phyloP scores from a whole-genome alignment of 495 filamentous ascomycete species.

The Aspergillus heteromorphus region DNA sequence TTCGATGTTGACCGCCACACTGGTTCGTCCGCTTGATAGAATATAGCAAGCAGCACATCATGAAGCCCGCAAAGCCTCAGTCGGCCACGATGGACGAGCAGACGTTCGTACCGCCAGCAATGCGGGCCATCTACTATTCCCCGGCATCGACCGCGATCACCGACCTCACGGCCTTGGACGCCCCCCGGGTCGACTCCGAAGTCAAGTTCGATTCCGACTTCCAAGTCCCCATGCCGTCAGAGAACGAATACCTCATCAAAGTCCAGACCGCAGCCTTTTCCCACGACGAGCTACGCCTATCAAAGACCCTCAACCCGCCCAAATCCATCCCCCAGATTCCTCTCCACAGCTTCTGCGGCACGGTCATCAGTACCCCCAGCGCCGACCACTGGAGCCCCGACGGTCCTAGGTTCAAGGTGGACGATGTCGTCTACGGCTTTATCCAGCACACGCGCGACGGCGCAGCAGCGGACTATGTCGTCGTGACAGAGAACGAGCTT shows the following conservation, averaged over 20 bases:
- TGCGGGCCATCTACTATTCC: conserved; percentile 38
- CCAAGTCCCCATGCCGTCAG: conserved; percentile 34
- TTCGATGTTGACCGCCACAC: background rate
- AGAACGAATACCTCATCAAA: conserved; percentile 53
- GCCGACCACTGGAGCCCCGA: conserved; percentile 30
- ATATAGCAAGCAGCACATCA: background rate
- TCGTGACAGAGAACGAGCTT: conserved; percentile 47
- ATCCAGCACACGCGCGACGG: conserved; percentile 44
- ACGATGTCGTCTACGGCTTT: conserved; percentile 50
- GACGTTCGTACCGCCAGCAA: conserved; percentile 29
- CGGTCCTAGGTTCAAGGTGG: conserved; percentile 41
- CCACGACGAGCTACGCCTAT: conserved; percentile 47
- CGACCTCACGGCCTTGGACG: conserved; percentile 5
- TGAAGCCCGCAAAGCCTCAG: conserved; percentile 21
- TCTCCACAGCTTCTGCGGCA: conserved; percentile 53
- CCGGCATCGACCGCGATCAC: conserved; percentile 18
- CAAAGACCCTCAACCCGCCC: conserved; percentile 38
- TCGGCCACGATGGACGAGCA: conserved; percentile 31
- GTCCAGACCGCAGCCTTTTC: conserved; percentile 53
- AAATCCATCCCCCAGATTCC: conserved; percentile 46
- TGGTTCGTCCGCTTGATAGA: background rate
- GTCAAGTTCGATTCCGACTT: conserved; percentile 32
- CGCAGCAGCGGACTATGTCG: conserved; percentile 46
- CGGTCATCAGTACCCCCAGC: conserved; percentile 43
- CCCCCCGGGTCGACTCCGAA: conserved; percentile 17